Percentiles rank a stretch among this genome's conserved stretches.
Conservation (phyloP, 495 filamentous ascomycete genomes). For the Podospora appendiculata region DNA sequence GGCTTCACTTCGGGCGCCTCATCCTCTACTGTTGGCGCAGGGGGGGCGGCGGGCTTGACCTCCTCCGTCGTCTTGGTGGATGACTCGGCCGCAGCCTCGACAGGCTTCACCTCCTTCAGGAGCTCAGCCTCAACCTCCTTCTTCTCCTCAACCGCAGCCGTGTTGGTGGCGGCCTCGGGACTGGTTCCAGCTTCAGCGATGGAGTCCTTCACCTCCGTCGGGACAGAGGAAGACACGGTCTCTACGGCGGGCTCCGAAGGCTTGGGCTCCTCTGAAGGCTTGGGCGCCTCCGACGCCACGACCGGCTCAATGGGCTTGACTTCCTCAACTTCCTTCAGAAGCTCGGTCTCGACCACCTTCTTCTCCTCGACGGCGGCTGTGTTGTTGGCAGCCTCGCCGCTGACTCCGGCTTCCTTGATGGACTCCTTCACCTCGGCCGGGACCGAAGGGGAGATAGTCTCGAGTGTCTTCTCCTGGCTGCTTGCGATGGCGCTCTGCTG, state of each 20-base stretch:
- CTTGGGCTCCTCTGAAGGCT: neutral
- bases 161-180: conserved; percentile 65
- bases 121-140: conserved; percentile 65
- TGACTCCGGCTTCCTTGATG: conserved; percentile 50
- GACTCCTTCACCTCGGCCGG: conserved; percentile 71
- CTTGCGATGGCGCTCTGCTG: conserved; percentile 12
- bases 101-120: conserved; percentile 34
- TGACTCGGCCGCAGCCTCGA: conserved; percentile 12
- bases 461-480: conserved; percentile 19
- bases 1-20: neutral
- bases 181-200: conserved; percentile 52
- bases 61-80: conserved; percentile 6
- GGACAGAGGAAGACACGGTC: conserved; percentile 49
- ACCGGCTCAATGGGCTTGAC: conserved; percentile 42
- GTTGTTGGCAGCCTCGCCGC: conserved; percentile 65
- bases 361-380: conserved; percentile 67
- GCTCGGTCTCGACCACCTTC: conserved; percentile 63
- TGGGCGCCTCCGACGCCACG: neutral
- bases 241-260: conserved; percentile 17
- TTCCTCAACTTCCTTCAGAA: conserved; percentile 38
- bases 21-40: neutral
- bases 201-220: conserved; percentile 66
- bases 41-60: neutral
- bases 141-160: conserved; percentile 70
- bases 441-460: conserved; percentile 45